Evolutionary conservation across 108 stramenopile genomes (phyloP), one percentile per base, ranked within the genome.

Genomic region (Fragilaria radians): DNA sequence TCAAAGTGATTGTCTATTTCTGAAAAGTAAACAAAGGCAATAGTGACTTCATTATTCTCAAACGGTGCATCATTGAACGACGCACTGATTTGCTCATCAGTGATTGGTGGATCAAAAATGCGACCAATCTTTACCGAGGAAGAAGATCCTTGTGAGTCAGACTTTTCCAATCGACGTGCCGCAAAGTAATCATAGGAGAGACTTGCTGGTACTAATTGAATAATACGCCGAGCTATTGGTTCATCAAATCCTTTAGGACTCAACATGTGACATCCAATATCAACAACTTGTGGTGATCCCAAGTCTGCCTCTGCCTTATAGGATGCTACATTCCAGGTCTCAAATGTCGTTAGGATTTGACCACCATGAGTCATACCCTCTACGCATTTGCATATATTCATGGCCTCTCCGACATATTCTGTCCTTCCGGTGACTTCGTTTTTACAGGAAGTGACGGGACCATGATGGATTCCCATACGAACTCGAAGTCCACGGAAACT

Each of bases 291-390:
- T 24, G 73, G 73, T 46, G 59, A 61, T 18, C 68, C 73, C 19
- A 74, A 57, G 23, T 68, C 73, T 52, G 63, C 56, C 1, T 65
- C 68, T 0, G 63, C 36, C 36, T 68, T 58, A 67, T 68, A 74
- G 0, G 73, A 65, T n/a, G n/a, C n/a, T n/a, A n/a, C n/a, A n/a
- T n/a, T n/a, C n/a, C n/a, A n/a, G n/a, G n/a, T n/a, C 46, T 74
- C 73, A 18, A 74, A 64, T 0, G 73, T 74, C 26, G 63, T 74
- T 45, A 74, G 61, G 32, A 75, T 75, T 60, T 75, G 74, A 24
- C 74, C 74, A 7, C 74, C 74, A 57, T 71, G 70, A 48, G 59
- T 57, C 69, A 75, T 62, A 58, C 70, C 67, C 50, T 75, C 74
- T 18, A 71, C 57, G 1, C 63, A 47, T 42, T 75, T 75, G 50